Evolutionary conservation across 306 rosid genomes (phyloP), one percentile per base, ranked within the genome.

Genomic region (Glycine tomentella): DNA sequence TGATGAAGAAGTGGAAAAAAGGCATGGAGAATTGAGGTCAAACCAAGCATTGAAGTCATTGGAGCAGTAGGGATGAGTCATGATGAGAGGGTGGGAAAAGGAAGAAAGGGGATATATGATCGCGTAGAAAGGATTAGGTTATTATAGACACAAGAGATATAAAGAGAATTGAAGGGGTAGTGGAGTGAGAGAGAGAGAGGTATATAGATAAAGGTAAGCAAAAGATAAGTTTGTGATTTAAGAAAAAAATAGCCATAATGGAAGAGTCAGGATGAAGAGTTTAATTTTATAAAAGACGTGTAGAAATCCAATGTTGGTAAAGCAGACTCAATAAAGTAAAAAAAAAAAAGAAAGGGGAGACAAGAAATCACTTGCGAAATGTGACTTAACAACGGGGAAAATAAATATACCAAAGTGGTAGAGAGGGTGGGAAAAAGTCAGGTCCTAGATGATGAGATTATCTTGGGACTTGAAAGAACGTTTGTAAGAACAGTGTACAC

Each of bases 381-480:
- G 89, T 88, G 91, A 87, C 91, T 85, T 88, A 92, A 88, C 92
- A 87, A 84, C 57, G 86, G 49, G 66, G 65, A 82, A 58, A 83
- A 85, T 72, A 80, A 67, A 49, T 71, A 49, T 50, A 31, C 2
- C 2, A 45, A 46, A 44, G 57, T 6, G 69, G 84, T 56, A 69
- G 71, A 75, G 71, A 75, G 87, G 69, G 67, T 61, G 65, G 81
- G 61, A 75, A 74, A 84, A 82, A 85, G 90, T 69, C 81, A 76
- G 56, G 73, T 82, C 1, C 67, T 51, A 63, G 64, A 71, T 52
- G 53, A 46, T 72, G 69, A 74, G 56, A 73, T 81, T 72, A 56
- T 82, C 89, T 92, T 84, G 92, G 95, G 90, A 94, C 87, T 89
- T 83, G 97, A 88, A 88, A 82, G 90, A 87, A 36, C 80, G 62